A percentile compares a stretch with the other conserved stretches of the same genome.
These are phyloP conservation scores for Sporothrix pseudoabietina DNA, from an alignment of 2,329 filamentous ascomycete species.

Conservation along the genomic window DNA sequence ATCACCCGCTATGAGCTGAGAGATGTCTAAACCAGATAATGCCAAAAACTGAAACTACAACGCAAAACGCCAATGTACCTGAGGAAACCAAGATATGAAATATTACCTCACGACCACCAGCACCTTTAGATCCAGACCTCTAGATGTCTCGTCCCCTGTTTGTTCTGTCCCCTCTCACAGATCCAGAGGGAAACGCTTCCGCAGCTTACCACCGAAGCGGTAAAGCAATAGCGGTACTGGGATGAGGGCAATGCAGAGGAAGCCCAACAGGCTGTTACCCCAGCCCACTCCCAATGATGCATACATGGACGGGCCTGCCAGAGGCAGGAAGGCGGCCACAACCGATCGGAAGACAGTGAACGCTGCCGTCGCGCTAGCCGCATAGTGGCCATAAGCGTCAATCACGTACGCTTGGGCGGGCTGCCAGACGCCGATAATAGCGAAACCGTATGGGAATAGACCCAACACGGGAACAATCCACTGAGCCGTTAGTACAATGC, in stretches of 20 bases:
- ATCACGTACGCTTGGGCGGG: slow-evolving; percentile 56
- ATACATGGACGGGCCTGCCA: slow-evolving; percentile 61
- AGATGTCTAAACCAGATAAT: neutral
- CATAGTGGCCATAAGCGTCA: slow-evolving; percentile 59
- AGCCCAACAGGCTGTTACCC: slow-evolving; percentile 45
- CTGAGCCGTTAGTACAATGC: neutral
- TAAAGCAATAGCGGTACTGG: slow-evolving; percentile 57
- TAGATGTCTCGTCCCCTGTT: too few relatives aligned
- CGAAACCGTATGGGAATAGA: slow-evolving; percentile 41
- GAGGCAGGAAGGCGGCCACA: slow-evolving; percentile 59
- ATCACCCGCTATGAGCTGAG: neutral
- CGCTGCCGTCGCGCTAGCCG: slow-evolving; percentile 62
- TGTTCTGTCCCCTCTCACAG: slow-evolving; percentile 1
- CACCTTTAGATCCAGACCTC: neutral
- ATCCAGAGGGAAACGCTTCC: slow-evolving; percentile 31
- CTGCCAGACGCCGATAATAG: slow-evolving; percentile 42
- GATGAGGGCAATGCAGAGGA: slow-evolving; percentile 55
- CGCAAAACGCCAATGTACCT: neutral
- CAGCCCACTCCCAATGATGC: slow-evolving; percentile 54
- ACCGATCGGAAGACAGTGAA: slow-evolving; percentile 59
- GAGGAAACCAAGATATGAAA: neutral
- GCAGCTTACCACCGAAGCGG: slow-evolving; percentile 48
- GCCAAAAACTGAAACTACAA: neutral
- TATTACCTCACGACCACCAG: too few relatives aligned
- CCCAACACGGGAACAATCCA: slow-evolving; percentile 32